Conservation (phyloP, 495 filamentous ascomycete species). For the Penicillium mononematosum region DNA sequence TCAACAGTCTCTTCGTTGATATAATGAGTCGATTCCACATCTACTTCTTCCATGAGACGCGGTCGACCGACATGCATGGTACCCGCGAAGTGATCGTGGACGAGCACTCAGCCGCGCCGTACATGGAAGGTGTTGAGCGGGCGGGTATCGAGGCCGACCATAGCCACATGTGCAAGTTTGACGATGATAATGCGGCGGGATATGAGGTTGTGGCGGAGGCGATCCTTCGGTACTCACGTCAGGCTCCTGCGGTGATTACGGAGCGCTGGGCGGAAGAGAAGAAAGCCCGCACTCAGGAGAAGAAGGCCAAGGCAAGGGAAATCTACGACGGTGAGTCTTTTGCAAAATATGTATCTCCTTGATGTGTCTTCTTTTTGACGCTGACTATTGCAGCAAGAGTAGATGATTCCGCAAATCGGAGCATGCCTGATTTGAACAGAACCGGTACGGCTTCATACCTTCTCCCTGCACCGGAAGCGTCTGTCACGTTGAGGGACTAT, state of each 20-base stretch:
- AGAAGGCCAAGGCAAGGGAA: constrained; percentile 39
- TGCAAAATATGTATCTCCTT: constrained; percentile 1
- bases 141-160: constrained; percentile 82
- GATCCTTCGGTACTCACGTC: constrained; percentile 64
- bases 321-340: constrained; percentile 34
- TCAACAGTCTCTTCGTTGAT: constrained; percentile 73
- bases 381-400: constrained; percentile 21
- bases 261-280: constrained; percentile 65
- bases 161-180: constrained; percentile 86
- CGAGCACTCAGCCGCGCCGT: constrained; percentile 69
- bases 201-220: constrained; percentile 72
- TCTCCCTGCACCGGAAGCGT: constrained; percentile 28
- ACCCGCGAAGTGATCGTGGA: constrained; percentile 68
- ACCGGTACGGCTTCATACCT: constrained; percentile 33
- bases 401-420: constrained; percentile 24
- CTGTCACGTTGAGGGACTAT: constrained; percentile 38
- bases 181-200: constrained; percentile 67
- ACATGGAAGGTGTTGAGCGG: constrained; percentile 69
- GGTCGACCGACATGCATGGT: constrained; percentile 63
- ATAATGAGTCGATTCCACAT: constrained; percentile 72
- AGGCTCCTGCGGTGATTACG: constrained; percentile 56
- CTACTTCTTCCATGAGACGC: constrained; percentile 69
- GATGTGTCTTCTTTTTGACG: background rate
- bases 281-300: constrained; percentile 47
- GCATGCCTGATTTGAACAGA: constrained; percentile 27